phyloP scores from a whole-genome alignment of 257 asterid species.

The Primulina tabacum region DNA sequence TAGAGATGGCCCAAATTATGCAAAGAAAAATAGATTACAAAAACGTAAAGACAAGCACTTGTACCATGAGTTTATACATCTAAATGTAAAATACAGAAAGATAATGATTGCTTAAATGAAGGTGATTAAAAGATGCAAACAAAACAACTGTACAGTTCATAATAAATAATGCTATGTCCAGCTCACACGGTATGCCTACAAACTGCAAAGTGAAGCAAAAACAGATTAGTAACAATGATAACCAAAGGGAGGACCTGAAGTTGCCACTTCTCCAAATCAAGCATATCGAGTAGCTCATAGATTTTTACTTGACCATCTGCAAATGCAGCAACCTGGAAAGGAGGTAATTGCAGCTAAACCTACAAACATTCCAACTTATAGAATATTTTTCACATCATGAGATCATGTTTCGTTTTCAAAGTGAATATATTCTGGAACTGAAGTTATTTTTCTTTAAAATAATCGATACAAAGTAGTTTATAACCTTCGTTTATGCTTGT shows the following conservation, averaged over 20 bases:
- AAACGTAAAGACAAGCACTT: neutral
- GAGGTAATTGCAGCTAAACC: conserved; percentile 16
- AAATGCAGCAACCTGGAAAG: conserved; percentile 72
- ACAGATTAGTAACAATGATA: neutral
- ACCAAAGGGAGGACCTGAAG: conserved; percentile 68
- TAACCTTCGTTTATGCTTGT: neutral
- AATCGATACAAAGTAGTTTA: neutral
- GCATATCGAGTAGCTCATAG: conserved; percentile 75
- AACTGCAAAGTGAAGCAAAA: neutral
- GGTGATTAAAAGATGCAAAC: neutral
- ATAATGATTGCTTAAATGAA: too few species aligned
- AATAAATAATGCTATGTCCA: neutral
- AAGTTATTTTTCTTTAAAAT: neutral
- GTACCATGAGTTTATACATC: neutral
- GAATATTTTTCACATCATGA: neutral
- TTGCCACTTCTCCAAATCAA: conserved; percentile 87
- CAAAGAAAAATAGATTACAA: conserved; percentile 2
- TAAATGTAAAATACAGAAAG: neutral
- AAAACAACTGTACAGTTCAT: neutral
- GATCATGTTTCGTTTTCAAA: neutral
- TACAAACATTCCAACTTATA: neutral
- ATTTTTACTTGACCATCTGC: conserved; percentile 80
- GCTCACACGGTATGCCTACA: neutral
- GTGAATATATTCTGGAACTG: neutral
- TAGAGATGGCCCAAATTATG: neutral